A percentile compares a stretch with the other conserved stretches of the same genome.
These are phyloP conservation scores for Chrysoporthe cubensis DNA, from an alignment of 2,329 filamentous ascomycete species.

Conservation along the genomic window DNA sequence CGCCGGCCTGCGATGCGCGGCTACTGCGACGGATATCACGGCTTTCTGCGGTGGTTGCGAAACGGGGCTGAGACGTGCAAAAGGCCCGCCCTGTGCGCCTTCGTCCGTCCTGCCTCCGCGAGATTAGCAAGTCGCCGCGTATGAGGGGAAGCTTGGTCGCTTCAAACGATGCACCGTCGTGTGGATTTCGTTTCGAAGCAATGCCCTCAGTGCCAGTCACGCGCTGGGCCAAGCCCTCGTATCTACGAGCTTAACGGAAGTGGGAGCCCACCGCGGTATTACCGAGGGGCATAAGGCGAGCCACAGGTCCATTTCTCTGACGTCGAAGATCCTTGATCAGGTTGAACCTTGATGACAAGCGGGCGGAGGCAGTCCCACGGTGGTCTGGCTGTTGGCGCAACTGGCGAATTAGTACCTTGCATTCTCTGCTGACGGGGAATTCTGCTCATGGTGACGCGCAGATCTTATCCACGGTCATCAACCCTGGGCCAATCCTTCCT, in stretches of 20 bases:
- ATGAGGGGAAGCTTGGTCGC: background rate
- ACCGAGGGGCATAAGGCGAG: conserved; percentile 4
- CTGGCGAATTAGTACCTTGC: background rate
- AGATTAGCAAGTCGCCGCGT: background rate
- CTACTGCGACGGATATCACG: background rate
- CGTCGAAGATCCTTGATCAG: background rate
- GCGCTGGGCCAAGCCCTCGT: background rate
- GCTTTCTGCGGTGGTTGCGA: conserved; percentile 3
- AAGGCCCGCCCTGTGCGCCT: conserved; percentile 1
- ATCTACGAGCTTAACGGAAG: conserved; percentile 9
- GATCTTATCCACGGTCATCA: background rate
- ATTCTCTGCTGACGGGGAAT: background rate
- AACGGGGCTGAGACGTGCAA: conserved; percentile 5
- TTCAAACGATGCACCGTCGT: background rate
- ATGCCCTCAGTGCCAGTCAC: background rate
- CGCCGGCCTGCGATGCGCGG: background rate
- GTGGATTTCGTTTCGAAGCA: background rate
- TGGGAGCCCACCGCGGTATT: conserved; percentile 1
- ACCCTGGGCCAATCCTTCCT: conserved; percentile 5
- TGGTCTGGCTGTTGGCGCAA: background rate
- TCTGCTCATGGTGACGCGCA: background rate
- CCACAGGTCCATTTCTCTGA: background rate
- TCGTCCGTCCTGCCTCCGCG: background rate
- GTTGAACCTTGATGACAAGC: background rate
- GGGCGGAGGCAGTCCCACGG: background rate